Conservation (phyloP, 169 alveolate species). For the Plasmodium blacklocki region DNA sequence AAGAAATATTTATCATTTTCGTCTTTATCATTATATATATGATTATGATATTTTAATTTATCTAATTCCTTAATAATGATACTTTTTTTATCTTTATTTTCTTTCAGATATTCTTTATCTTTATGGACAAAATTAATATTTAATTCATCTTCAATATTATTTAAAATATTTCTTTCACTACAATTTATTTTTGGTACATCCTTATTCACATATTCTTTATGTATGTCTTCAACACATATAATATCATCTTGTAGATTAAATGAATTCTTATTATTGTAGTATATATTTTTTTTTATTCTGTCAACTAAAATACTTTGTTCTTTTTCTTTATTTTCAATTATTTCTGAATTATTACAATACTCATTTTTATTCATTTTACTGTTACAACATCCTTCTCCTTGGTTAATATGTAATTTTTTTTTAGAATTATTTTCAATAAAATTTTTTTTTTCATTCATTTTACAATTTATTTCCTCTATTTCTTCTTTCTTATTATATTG, state of each 20-base stretch:
- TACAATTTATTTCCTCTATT: not conserved
- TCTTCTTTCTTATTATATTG: slow-evolving; percentile 7
- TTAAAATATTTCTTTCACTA: slow-evolving; percentile 2
- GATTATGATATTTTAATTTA: slow-evolving; percentile 7
- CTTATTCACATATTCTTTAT: slow-evolving; percentile 18
- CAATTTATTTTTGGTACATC: not conserved
- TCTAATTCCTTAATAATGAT: slow-evolving; percentile 11
- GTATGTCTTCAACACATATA: not conserved
- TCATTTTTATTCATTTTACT: slow-evolving; percentile 8
- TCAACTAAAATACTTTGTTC: slow-evolving; percentile 13
- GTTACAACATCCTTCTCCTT: not conserved
- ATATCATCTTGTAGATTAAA: slow-evolving; percentile 7
- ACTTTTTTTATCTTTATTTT: not conserved
- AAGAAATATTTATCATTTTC: not conserved
- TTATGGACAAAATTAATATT: slow-evolving; percentile 10
- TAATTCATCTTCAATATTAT: slow-evolving; percentile 20
- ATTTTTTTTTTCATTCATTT: slow-evolving; percentile 28
- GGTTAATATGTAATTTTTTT: slow-evolving; percentile 19
- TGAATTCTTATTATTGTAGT: slow-evolving; percentile 9
- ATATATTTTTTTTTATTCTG: slow-evolving; percentile 2
- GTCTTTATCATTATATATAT: slow-evolving; percentile 7
- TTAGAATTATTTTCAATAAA: not conserved
- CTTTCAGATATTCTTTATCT: slow-evolving; percentile 10
- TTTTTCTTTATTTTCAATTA: slow-evolving; percentile 22
- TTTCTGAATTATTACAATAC: slow-evolving; percentile 17